Evolutionary conservation across 352 stramenopile species (phyloP), one percentile per base, ranked within the genome.

Genomic region (Phytophthora ramorum): DNA sequence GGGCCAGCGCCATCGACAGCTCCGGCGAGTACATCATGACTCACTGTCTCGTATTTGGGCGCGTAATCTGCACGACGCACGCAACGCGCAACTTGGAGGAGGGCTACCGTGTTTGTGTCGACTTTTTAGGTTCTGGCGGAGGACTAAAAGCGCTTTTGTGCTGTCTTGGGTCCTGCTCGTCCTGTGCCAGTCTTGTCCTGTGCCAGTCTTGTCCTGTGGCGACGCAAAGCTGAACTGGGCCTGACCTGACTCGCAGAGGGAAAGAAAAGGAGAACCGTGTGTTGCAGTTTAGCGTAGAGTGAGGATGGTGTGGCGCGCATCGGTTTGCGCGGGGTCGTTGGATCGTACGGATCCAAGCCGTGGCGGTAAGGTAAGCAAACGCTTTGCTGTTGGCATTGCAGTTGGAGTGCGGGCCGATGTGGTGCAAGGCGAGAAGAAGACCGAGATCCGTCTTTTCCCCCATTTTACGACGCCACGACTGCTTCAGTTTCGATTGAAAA

Each of bases 21-120:
- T 76, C 63, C 32, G 58, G 57, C 17, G 71, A 74, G 46, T 76
- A 76, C 71, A 79, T 79, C 67, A 74, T 76, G 43, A 24, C 58
- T 32, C 14, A 38, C 52, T 26, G 43, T 35, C 26, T 43, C 44
- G 20, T 63, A 6, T 43, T 7, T 37, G 17, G 43, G 41, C 16
- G 56, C 49, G 60, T 63, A 69, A 69, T 69, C 59, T 66, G 60
- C 60, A 34, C 22, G 63, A 66, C 51, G 57, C 14, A 46, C 57
- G 50, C 57, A 48, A 45, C 55, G 40, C 34, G 37, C 22, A 24
- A 52, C 24, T 41, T 28, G 40, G 37, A 44, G 2, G n/a, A 62
- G 55, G 51, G 60, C 7, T 63, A 51, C 46, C 58, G 10, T 49
- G 17, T 4, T 7, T 16, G 22, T 24, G 22, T 17, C 34, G 34